Conservation (phyloP, 2,329 filamentous ascomycete species). For the Cladosporium sp. region DNA sequence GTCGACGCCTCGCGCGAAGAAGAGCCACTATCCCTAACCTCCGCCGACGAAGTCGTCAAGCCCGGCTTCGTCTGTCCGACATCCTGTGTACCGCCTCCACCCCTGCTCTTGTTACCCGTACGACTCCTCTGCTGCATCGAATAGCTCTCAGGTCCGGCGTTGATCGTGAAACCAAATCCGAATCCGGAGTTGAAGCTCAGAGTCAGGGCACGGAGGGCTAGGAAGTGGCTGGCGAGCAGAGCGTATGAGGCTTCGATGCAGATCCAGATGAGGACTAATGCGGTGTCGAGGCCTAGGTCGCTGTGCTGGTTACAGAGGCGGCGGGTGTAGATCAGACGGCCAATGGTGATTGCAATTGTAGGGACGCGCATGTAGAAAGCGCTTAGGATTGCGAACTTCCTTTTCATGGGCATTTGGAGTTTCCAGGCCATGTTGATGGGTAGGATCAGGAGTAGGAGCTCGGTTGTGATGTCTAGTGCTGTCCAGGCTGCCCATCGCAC, state of each 20-base stretch:
- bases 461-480: slow-evolving; percentile 36
- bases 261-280: slow-evolving; percentile 26
- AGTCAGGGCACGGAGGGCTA: slow-evolving; percentile 34
- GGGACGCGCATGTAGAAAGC: slow-evolving; percentile 35
- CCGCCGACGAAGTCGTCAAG: background rate
- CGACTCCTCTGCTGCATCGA: background rate
- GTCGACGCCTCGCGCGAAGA: background rate
- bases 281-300: slow-evolving; percentile 25
- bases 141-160: slow-evolving; percentile 12
- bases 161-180: slow-evolving; percentile 12
- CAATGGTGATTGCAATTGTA: slow-evolving; percentile 23
- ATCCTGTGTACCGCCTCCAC: background rate
- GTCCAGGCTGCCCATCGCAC: slow-evolving; percentile 36
- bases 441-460: slow-evolving; percentile 29
- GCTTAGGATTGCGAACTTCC: slow-evolving; percentile 32
- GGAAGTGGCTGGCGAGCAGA: slow-evolving; percentile 33
- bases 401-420: slow-evolving; percentile 31
- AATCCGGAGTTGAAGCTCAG: slow-evolving; percentile 33
- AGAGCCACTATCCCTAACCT: background rate
- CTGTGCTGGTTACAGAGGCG: slow-evolving; percentile 13
- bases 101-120: background rate
- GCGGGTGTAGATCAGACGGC: slow-evolving; percentile 28
- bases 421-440: slow-evolving; percentile 34
- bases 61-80: background rate
- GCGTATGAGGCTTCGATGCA: slow-evolving; percentile 32